Conservation (phyloP, 768 basidiomycete genomes). For the Rhodotorula paludigena region DNA sequence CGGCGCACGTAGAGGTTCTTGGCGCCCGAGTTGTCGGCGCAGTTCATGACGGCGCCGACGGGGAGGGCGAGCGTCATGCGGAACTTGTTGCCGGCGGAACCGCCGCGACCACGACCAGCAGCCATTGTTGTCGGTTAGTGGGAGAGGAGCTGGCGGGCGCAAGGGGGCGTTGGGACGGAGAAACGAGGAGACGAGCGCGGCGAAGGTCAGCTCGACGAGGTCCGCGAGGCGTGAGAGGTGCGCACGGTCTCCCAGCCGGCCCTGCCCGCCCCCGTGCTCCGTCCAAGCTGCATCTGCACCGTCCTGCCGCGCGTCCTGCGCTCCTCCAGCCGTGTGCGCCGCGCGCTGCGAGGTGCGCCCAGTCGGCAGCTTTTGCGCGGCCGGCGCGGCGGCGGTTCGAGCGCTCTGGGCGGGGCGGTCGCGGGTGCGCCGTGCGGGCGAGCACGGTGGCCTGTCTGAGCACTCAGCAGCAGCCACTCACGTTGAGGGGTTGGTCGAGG, state of each 20-base stretch:
- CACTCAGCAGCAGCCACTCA: neutral
- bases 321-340: too few species aligned
- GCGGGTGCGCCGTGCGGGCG: too few species aligned
- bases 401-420: too few species aligned
- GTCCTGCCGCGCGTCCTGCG: too few species aligned
- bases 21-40: conserved; percentile 98
- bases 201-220: too few species aligned
- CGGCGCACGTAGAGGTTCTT: conserved; percentile 70
- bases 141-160: conserved; percentile 11
- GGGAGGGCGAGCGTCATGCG: conserved; percentile 77
- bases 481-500: neutral
- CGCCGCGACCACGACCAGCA: conserved; percentile 50
- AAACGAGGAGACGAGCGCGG: neutral
- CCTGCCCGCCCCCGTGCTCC: too few species aligned
- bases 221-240: too few species aligned
- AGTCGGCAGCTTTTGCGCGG: too few species aligned
- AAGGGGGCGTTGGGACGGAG: neutral
- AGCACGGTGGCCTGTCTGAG: neutral
- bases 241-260: too few species aligned
- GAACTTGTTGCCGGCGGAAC: conserved; percentile 90
- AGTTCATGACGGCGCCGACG: conserved; percentile 61
- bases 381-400: too few species aligned
- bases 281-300: too few species aligned
- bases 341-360: too few species aligned
- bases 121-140: conserved; percentile 35